Base-by-base conservation (phyloP, 257 asterid genomes). In the Solanum habrochaites region DNA sequence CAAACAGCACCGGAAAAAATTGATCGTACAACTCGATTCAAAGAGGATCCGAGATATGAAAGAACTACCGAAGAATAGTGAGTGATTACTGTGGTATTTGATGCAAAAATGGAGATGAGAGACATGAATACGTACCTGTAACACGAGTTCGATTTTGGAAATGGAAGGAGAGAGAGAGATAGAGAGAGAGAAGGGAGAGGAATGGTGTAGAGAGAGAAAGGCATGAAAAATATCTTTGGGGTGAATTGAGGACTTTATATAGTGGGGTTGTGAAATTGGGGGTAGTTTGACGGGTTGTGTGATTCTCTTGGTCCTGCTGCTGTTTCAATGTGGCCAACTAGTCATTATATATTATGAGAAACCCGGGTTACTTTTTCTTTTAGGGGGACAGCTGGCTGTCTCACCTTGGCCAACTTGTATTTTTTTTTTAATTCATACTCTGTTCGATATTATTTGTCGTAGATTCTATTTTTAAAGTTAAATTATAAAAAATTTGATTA, bases 291-390 rank as follows among this genome's bases (percentile, higher is more conserved):
- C 56, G 82, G 56, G 82, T 74, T 37, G 5, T 39, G 35, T 75
- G 58, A n/a, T 75, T 75, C 25, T 78, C 66, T 78, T 78, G 84
- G 84, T 15, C 84, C 25, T 45, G 84, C 25, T 78, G 84, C 9
- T 78, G 84, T 78, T 45, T 45, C 84, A 27, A 27, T 78, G 25
- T 27, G 64, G 84, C 27, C 66, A 45, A 27, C 84, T 78, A 9
- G 66, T 27, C 64, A 78, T 45, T 78, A 45, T 78, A 45, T 45
- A 45, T 45, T 43, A 78, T 43, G 25, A 7, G 37, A 42, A 73
- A 39, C 11, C 29, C 62, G 12, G 4, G 35, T 6, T 42, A 31
- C 18, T 74, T 74, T 40, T 74, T 20, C 82, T 40, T 74, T 11
- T 39, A 16, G 13, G 37, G 7, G 58, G 35, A 75, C 60, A 74